Conservation (phyloP, 257 asterid genomes). For the Scutellaria barbata region DNA sequence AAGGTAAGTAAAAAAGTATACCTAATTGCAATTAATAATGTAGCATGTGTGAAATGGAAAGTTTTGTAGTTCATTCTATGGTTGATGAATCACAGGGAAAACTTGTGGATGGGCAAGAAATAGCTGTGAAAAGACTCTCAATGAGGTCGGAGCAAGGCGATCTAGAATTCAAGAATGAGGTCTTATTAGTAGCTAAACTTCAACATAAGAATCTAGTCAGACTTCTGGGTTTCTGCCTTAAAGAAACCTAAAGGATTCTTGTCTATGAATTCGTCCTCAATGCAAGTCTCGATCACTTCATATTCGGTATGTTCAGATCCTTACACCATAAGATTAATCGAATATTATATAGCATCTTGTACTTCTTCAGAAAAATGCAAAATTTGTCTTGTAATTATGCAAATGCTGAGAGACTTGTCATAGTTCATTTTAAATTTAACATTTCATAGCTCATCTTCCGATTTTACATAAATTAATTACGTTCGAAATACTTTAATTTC, state of each 20-base stretch:
- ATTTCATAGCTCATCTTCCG: too few species aligned
- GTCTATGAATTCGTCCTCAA: constrained; percentile 40
- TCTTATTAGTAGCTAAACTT: constrained; percentile 39
- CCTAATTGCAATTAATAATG: background rate
- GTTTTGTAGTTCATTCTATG: too few species aligned
- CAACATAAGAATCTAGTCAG: constrained; percentile 45
- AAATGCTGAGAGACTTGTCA: too few species aligned
- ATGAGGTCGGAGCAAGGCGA: constrained; percentile 40
- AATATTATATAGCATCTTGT: too few species aligned
- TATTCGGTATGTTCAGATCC: constrained; percentile 37
- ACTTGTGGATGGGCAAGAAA: constrained; percentile 29
- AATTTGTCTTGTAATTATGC: too few species aligned
- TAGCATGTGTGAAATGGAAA: too few species aligned
- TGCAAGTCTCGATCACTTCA: constrained; percentile 40
- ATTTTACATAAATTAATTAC: too few species aligned
- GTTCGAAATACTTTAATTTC: too few species aligned
- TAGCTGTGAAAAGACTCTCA: constrained; percentile 47
- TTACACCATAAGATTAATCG: background rate
- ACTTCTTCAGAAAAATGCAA: too few species aligned
- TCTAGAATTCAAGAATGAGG: constrained; percentile 47
- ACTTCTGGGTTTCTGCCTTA: constrained; percentile 39
- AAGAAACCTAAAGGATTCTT: constrained; percentile 35
- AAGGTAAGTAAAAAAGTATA: constrained; percentile 29
- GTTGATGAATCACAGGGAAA: constrained; percentile 31
- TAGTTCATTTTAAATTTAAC: too few species aligned